Evolutionary conservation across 176 grass and related monocot species (phyloP).

Genomic region (Phoenix roebelenii): DNA sequence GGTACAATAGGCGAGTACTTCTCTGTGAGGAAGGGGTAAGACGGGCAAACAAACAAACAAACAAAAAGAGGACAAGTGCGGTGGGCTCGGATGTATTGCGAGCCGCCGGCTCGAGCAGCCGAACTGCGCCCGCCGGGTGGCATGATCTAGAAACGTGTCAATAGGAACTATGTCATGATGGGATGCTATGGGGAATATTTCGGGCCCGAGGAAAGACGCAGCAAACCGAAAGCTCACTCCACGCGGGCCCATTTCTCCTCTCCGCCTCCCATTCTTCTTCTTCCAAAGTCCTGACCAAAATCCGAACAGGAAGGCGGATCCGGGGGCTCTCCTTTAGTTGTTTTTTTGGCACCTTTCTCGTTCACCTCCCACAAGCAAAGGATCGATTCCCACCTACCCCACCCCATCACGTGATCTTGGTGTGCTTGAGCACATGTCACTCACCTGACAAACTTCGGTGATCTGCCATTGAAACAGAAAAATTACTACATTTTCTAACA

Average conservation of each 20-base stretch:
- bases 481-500: too few relatives aligned
- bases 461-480: too few relatives aligned
- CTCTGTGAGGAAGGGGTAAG: too few relatives aligned
- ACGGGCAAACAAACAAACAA: too few relatives aligned
- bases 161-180: constrained; percentile 25
- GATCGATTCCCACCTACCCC: constrained; percentile 35
- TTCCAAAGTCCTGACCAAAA: background rate
- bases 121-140: background rate
- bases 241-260: constrained; percentile 1
- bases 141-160: constrained; percentile 1
- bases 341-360: constrained; percentile 26
- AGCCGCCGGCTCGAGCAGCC: background rate
- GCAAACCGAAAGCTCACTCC: constrained; percentile 50
- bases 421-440: too few relatives aligned
- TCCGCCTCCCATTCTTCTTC: constrained; percentile 12
- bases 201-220: constrained; percentile 33
- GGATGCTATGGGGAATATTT: constrained; percentile 56
- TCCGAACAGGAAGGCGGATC: too few relatives aligned
- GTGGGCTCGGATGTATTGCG: too few relatives aligned
- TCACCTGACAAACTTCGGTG: too few relatives aligned
- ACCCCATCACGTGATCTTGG: too few relatives aligned
- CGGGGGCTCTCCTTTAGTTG: constrained; percentile 10
- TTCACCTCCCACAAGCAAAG: constrained; percentile 63
- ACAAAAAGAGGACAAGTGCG: too few relatives aligned
- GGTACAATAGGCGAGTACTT: too few relatives aligned